These are phyloP conservation scores for Neonothopanus nambi DNA, from an alignment of 1,284 basidiomycete species.

Conservation along the genomic window DNA sequence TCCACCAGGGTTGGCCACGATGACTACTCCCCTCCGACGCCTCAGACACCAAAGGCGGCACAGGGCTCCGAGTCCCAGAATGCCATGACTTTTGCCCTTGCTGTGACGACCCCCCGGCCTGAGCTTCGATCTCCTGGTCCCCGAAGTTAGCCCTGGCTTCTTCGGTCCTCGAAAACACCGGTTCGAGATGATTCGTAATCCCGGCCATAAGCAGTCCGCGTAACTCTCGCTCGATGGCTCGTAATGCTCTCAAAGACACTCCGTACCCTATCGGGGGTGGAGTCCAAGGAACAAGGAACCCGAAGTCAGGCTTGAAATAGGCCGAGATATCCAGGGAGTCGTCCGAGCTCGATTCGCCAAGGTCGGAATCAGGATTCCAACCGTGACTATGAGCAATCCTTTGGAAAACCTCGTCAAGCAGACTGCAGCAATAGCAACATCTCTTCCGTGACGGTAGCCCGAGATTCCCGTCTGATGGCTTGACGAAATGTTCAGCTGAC, in stretches of 20 bases:
- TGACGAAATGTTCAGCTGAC: neutral
- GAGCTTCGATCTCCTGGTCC: neutral
- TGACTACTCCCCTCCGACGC: conserved; percentile 2
- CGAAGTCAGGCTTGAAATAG: conserved; percentile 6
- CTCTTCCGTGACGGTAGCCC: conserved; percentile 9
- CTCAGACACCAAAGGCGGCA: neutral
- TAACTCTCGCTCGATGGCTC: conserved; percentile 10
- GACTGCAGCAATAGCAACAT: conserved; percentile 20
- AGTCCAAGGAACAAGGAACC: conserved; percentile 17
- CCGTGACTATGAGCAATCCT: too few relatives aligned
- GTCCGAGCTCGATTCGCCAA: conserved; percentile 1
- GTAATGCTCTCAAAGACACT: conserved; percentile 6
- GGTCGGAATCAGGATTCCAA: neutral
- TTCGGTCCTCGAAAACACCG: neutral
- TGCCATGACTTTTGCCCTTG: too few relatives aligned
- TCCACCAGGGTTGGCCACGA: too few relatives aligned
- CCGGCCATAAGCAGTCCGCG: conserved; percentile 4
- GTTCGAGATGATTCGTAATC: conserved; percentile 1
- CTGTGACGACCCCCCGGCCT: too few relatives aligned
- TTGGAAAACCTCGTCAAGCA: conserved; percentile 14
- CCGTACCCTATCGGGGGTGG: conserved; percentile 19
- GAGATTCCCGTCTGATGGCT: neutral
- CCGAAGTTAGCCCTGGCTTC: conserved; percentile 3
- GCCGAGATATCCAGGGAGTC: neutral
- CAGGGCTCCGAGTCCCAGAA: neutral